These are phyloP conservation scores for Plasmodium relictum DNA, from an alignment of 169 alveolate species.

Conservation along the genomic window DNA sequence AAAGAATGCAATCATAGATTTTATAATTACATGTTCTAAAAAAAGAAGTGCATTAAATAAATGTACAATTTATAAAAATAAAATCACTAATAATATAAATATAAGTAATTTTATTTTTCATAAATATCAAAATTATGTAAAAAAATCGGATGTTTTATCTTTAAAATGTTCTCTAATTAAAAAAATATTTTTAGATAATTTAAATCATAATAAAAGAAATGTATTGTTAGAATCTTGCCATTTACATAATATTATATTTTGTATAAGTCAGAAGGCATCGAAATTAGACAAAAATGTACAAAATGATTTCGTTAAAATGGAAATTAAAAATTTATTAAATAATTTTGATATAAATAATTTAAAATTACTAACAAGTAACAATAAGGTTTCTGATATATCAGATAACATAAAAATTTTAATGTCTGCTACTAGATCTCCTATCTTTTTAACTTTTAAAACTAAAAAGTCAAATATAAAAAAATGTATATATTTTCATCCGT, in stretches of 20 bases:
- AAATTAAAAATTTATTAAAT: slow-evolving; percentile 37
- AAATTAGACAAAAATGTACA: slow-evolving; percentile 48
- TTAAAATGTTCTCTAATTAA: slow-evolving; percentile 57
- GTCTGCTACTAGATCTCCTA: slow-evolving; percentile 74
- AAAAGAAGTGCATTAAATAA: not conserved
- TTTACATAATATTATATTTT: slow-evolving; percentile 50
- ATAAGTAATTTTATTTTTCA: slow-evolving; percentile 64
- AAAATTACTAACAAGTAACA: slow-evolving; percentile 45
- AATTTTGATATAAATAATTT: slow-evolving; percentile 20
- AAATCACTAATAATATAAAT: slow-evolving; percentile 13
- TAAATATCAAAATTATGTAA: slow-evolving; percentile 52
- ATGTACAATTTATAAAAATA: not conserved
- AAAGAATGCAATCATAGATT: slow-evolving; percentile 18
- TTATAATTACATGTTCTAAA: slow-evolving; percentile 9
- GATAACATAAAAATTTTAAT: slow-evolving; percentile 56
- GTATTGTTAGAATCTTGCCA: slow-evolving; percentile 44
- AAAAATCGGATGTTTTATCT: slow-evolving; percentile 44
- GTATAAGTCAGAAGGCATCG: slow-evolving; percentile 45
- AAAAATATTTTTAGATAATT: slow-evolving; percentile 57
- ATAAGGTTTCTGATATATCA: slow-evolving; percentile 27
- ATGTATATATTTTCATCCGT: not conserved
- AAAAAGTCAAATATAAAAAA: not conserved
- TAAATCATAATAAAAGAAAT: slow-evolving; percentile 13
- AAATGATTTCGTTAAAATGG: slow-evolving; percentile 51
- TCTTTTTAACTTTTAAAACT: slow-evolving; percentile 32